phyloP scores from a whole-genome alignment of 164 flowering plant genomes.

The Nelumbo lutea region DNA sequence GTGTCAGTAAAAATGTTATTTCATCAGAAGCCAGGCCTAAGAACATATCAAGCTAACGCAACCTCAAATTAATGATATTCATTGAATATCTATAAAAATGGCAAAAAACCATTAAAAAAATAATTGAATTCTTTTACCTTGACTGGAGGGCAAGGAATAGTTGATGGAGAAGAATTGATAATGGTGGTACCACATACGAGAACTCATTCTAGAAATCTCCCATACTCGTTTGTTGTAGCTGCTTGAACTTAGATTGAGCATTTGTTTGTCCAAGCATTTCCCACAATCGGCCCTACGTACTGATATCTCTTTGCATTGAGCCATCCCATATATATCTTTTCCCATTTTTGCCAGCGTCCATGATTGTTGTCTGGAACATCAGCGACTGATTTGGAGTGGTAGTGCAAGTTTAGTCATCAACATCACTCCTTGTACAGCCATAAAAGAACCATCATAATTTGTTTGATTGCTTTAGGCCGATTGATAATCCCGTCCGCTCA shows the following conservation, averaged over 20 bases:
- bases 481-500: not conserved
- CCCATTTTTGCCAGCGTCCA: not conserved
- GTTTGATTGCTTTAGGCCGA: not conserved
- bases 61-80: too few relatives aligned
- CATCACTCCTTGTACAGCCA: too few relatives aligned
- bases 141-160: conserved; percentile 1
- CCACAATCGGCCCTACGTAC: not conserved
- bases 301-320: not conserved
- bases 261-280: not conserved
- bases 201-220: conserved; percentile 13
- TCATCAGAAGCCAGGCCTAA: too few relatives aligned
- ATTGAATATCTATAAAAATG: too few relatives aligned
- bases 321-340: not conserved
- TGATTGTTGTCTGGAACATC: not conserved
- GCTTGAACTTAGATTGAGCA: not conserved
- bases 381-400: not conserved
- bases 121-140: conserved; percentile 3
- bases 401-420: not conserved
- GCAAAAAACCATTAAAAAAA: too few relatives aligned
- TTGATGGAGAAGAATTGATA: conserved; percentile 14
- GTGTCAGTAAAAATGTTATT: too few relatives aligned
- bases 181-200: conserved; percentile 21
- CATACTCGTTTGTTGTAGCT: not conserved
- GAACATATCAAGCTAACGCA: too few relatives aligned
- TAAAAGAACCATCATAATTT: not conserved